These are phyloP conservation scores for Coemansia sp. DNA, from an alignment of 192 early-diverging fungal species.

Conservation along the genomic window DNA sequence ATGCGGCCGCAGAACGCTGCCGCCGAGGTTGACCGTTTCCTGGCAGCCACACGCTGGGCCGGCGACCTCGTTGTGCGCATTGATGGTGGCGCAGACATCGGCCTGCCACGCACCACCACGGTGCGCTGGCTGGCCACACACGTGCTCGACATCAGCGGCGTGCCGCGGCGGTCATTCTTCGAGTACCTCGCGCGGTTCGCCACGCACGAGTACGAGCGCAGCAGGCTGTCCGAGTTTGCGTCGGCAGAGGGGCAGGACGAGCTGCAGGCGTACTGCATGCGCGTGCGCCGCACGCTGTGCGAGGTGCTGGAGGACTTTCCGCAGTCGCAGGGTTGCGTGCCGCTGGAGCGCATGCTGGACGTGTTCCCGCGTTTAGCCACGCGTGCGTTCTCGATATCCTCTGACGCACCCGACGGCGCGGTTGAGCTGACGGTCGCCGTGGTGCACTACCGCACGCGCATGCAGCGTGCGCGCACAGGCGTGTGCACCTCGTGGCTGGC, in stretches of 20 bases:
- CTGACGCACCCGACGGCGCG: constrained; percentile 27
- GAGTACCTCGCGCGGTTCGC: constrained; percentile 82
- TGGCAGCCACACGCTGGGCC: constrained; percentile 37
- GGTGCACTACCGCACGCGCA: constrained; percentile 78
- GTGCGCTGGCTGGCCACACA: constrained; percentile 72
- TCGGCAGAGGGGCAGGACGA: constrained; percentile 82
- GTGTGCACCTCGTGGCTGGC: constrained; percentile 81
- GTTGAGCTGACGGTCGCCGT: constrained; percentile 84
- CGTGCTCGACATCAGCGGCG: constrained; percentile 81
- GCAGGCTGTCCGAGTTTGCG: constrained; percentile 79
- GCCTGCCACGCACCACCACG: constrained; percentile 43
- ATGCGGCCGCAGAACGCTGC: constrained; percentile 71
- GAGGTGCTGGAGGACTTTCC: constrained; percentile 87
- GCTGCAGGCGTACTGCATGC: constrained; percentile 81
- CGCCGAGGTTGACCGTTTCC: constrained; percentile 65
- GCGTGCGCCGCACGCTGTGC: constrained; percentile 71
- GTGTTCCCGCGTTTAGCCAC: constrained; percentile 77
- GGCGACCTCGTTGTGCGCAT: too few relatives aligned
- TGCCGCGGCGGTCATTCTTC: constrained; percentile 89
- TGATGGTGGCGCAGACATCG: background rate
- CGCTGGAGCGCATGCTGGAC: constrained; percentile 80
- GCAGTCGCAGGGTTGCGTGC: constrained; percentile 64
- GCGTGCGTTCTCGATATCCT: constrained; percentile 85
- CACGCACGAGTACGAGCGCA: constrained; percentile 60
- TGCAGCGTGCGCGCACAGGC: constrained; percentile 71